phyloP scores from a whole-genome alignment of 345 rosid species.

The Eucalyptus pauciflora region DNA sequence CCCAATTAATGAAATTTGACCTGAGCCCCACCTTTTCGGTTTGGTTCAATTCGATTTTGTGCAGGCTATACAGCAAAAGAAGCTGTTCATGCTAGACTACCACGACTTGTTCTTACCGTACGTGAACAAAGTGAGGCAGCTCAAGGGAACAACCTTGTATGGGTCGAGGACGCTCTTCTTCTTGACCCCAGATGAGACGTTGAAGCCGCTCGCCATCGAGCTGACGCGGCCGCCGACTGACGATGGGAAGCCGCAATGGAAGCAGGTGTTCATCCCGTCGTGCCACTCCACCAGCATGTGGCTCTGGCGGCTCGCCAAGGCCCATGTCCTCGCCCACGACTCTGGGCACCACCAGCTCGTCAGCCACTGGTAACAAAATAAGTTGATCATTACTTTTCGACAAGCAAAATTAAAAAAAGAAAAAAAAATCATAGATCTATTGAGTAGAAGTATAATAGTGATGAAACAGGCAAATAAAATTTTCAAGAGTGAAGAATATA shows the following conservation, averaged over 20 bases:
- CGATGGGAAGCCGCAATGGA: conserved; percentile 57
- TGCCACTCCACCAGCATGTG: conserved; percentile 36
- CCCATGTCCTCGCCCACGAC: conserved; percentile 56
- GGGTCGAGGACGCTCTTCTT: conserved; percentile 65
- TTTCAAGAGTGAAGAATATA: too few species aligned
- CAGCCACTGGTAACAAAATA: conserved; percentile 46
- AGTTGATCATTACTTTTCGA: background rate
- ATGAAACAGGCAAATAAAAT: background rate
- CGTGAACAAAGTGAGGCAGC: conserved; percentile 48
- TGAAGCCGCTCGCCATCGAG: conserved; percentile 59
- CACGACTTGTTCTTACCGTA: conserved; percentile 54
- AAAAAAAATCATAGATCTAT: background rate
- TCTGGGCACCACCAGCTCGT: conserved; percentile 59
- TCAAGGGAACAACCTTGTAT: conserved; percentile 31
- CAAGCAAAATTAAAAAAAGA: background rate
- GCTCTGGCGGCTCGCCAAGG: conserved; percentile 73
- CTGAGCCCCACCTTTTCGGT: background rate
- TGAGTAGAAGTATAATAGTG: background rate
- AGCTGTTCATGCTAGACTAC: conserved; percentile 40
- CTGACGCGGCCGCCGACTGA: conserved; percentile 37
- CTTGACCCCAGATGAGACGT: conserved; percentile 31
- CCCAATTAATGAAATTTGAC: background rate
- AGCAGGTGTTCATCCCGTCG: conserved; percentile 28
- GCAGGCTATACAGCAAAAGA: conserved; percentile 42
- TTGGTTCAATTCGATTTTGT: background rate